Conservation (phyloP, 2,329 filamentous ascomycete genomes). For the Colletotrichum abscissum region DNA sequence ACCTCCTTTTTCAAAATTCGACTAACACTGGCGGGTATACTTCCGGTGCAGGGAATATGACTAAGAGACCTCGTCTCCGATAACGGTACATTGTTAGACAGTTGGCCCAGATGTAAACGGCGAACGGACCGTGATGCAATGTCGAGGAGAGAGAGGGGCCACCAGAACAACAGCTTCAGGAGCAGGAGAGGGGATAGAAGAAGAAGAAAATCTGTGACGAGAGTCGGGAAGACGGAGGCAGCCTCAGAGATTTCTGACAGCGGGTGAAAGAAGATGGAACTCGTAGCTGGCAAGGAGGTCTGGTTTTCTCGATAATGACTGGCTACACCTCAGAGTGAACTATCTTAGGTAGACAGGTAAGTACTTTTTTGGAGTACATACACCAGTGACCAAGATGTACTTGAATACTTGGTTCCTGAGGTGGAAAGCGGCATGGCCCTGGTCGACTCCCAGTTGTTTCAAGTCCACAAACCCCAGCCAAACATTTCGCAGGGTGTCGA, state of each 20-base stretch:
- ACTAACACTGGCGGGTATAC: conserved; percentile 10
- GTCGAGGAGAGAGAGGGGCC: conserved; percentile 6
- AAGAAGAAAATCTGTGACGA: background rate
- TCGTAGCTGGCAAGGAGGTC: background rate
- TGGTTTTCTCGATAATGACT: conserved; percentile 22
- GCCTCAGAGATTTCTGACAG: background rate
- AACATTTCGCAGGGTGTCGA: conserved; percentile 17
- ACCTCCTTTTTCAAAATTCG: background rate
- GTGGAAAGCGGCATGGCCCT: conserved; percentile 5
- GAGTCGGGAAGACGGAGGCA: background rate
- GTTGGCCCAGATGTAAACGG: background rate
- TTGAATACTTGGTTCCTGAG: background rate
- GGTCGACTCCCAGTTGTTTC: conserved; percentile 32
- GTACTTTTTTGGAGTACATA: background rate
- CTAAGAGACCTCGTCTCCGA: background rate
- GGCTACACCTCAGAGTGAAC: background rate
- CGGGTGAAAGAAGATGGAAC: background rate
- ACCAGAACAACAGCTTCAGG: background rate
- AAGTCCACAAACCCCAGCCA: conserved; percentile 23
- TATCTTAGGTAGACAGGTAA: too few species aligned
- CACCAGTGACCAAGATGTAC: background rate
- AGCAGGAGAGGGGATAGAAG: background rate
- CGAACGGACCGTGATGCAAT: conserved; percentile 1
- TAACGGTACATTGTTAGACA: background rate
- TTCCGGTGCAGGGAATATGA: conserved; percentile 5